Conservation (phyloP, 768 basidiomycete species). For the Mycena floridula region DNA sequence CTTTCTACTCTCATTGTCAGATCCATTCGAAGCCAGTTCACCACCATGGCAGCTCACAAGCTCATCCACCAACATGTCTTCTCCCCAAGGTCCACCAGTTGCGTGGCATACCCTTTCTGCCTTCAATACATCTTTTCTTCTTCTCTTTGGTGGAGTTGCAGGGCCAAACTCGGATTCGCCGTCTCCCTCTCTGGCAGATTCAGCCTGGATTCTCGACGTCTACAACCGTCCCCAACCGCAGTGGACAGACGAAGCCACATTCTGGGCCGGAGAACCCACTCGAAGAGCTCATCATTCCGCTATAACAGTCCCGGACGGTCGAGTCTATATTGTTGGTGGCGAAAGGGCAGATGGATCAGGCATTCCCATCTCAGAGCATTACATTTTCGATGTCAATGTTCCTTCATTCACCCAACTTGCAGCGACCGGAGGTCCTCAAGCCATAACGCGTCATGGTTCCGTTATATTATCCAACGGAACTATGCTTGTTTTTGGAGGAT, state of each 20-base stretch:
- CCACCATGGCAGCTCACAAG: constrained; percentile 67
- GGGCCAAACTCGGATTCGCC: constrained; percentile 50
- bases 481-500: constrained; percentile 74
- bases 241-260: constrained; percentile 41
- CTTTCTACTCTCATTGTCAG: constrained; percentile 58
- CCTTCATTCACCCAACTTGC: constrained; percentile 53
- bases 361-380: constrained; percentile 56
- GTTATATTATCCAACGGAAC: constrained; percentile 64
- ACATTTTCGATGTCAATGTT: constrained; percentile 46
- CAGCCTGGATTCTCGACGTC: constrained; percentile 51
- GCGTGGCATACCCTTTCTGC: constrained; percentile 80
- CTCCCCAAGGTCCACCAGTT: constrained; percentile 52
- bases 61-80: constrained; percentile 34
- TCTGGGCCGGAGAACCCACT: constrained; percentile 63
- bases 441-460: constrained; percentile 67
- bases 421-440: constrained; percentile 51
- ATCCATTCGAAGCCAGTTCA: constrained; percentile 48
- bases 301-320: constrained; percentile 37
- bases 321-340: constrained; percentile 73
- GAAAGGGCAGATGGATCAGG: constrained; percentile 77
- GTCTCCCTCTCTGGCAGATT: constrained; percentile 51
- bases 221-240: constrained; percentile 26
- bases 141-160: constrained; percentile 76
- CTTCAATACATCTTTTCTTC: constrained; percentile 42
- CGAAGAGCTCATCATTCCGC: constrained; percentile 76